phyloP scores from a whole-genome alignment of 2,329 filamentous ascomycete species.

The Exophiala calicioides region DNA sequence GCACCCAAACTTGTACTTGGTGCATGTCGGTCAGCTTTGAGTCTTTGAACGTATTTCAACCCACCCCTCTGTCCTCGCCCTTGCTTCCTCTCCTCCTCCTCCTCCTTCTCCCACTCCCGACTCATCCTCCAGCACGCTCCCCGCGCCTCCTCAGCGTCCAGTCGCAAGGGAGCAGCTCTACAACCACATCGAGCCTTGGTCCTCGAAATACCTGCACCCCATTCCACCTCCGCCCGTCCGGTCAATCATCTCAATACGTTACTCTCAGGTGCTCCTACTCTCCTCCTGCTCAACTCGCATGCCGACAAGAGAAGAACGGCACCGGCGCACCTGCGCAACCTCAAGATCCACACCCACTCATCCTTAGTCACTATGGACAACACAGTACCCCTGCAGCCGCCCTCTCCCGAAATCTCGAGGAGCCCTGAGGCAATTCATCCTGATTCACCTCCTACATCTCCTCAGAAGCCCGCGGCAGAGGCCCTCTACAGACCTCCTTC shows the following conservation, averaged over 20 bases:
- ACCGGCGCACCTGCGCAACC: constrained; percentile 15
- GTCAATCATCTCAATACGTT: not conserved
- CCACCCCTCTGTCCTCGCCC: too few relatives aligned
- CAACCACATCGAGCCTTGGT: too few relatives aligned
- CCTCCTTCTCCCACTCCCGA: too few relatives aligned
- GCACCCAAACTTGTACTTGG: too few relatives aligned
- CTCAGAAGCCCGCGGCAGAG: constrained; percentile 7
- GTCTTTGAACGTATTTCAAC: too few relatives aligned
- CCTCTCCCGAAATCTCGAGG: constrained; percentile 16
- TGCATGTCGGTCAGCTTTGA: too few relatives aligned
- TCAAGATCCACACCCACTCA: not conserved
- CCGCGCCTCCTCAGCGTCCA: not conserved
- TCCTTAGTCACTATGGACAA: constrained; percentile 26
- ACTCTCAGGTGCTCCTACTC: not conserved
- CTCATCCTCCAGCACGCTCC: too few relatives aligned
- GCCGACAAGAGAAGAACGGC: constrained; percentile 5
- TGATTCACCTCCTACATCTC: constrained; percentile 7
- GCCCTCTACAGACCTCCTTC: constrained; percentile 20
- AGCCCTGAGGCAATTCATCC: constrained; percentile 14
- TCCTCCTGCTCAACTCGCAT: constrained; percentile 11
- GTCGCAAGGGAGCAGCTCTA: too few relatives aligned
- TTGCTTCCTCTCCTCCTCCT: too few relatives aligned
- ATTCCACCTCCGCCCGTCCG: too few relatives aligned
- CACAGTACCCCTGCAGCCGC: constrained; percentile 18
- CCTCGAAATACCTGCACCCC: too few relatives aligned